Conservation (phyloP, 2,329 filamentous ascomycete species). For the Colletotrichum trifolii region DNA sequence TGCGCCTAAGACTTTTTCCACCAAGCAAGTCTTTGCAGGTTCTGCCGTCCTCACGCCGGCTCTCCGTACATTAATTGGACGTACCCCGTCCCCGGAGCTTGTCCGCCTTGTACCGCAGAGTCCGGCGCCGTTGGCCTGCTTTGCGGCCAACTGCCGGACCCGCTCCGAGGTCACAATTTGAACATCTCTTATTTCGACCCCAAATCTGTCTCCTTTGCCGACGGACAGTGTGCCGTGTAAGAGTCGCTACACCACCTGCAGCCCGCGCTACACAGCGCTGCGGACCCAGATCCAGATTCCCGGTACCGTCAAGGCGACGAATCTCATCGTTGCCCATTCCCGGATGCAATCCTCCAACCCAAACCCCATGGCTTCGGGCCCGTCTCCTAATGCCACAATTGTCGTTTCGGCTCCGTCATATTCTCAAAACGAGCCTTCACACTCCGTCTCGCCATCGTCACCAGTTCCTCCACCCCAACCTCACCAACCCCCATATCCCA, state of each 20-base stretch:
- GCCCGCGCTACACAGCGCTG: not conserved
- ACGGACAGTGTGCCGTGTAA: too few species aligned
- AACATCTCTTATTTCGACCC: not conserved
- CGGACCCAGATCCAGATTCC: slow-evolving; percentile 5
- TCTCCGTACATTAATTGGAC: slow-evolving; percentile 4
- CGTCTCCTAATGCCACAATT: slow-evolving; percentile 23
- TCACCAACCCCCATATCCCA: slow-evolving; percentile 12
- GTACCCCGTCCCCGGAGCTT: slow-evolving; percentile 1
- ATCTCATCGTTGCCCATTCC: slow-evolving; percentile 13
- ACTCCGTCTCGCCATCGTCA: slow-evolving; percentile 26
- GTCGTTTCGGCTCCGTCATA: slow-evolving; percentile 22
- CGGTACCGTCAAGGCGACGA: slow-evolving; percentile 21
- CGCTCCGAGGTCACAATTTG: slow-evolving; percentile 29
- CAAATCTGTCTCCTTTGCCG: too few species aligned
- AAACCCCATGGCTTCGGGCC: slow-evolving; percentile 10
- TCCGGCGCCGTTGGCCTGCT: slow-evolving; percentile 27
- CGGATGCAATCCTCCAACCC: slow-evolving; percentile 11
- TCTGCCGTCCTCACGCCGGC: slow-evolving; percentile 14
- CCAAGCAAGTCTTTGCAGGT: not conserved
- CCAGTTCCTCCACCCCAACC: slow-evolving; percentile 10
- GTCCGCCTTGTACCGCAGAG: slow-evolving; percentile 13
- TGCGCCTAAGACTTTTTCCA: not conserved
- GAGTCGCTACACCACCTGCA: too few species aligned
- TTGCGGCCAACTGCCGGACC: slow-evolving; percentile 33
- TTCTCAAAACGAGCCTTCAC: slow-evolving; percentile 10